These are phyloP conservation scores for Chaetomidium leptoderma DNA, from an alignment of 495 filamentous ascomycete species.

Conservation along the genomic window DNA sequence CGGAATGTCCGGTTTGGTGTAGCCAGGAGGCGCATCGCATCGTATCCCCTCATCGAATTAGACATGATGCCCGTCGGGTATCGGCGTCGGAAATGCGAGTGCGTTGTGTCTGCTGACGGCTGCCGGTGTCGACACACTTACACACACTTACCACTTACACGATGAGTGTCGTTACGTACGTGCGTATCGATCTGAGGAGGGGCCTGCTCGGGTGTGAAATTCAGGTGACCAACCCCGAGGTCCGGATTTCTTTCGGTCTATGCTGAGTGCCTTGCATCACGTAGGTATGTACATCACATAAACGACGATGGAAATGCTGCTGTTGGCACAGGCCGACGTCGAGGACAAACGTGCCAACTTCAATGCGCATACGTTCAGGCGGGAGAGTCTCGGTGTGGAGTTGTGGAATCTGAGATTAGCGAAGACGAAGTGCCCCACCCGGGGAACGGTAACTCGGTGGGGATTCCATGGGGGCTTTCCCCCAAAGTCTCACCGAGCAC, in stretches of 20 bases:
- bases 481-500: conserved; percentile 13
- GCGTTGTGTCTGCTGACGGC: background rate
- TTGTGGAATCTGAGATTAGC: conserved; percentile 11
- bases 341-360: too few species aligned
- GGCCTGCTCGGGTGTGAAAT: too few species aligned
- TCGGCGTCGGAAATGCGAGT: conserved; percentile 4
- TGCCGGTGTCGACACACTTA: background rate
- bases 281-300: too few species aligned
- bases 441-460: background rate
- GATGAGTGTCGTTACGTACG: background rate
- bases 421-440: background rate
- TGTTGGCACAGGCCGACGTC: too few species aligned
- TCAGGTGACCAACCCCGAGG: too few species aligned
- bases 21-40: background rate
- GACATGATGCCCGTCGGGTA: background rate
- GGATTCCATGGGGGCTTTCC: conserved; percentile 4
- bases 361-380: too few species aligned
- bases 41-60: background rate
- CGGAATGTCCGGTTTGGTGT: background rate
- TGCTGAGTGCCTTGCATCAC: too few species aligned
- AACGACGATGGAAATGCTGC: too few species aligned
- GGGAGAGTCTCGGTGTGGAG: background rate
- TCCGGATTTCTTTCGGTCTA: too few species aligned
- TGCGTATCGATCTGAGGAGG: background rate
- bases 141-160: background rate